These are phyloP conservation scores for Hysterium pulicare DNA, from an alignment of 2,329 filamentous ascomycete genomes.

Conservation along the genomic window DNA sequence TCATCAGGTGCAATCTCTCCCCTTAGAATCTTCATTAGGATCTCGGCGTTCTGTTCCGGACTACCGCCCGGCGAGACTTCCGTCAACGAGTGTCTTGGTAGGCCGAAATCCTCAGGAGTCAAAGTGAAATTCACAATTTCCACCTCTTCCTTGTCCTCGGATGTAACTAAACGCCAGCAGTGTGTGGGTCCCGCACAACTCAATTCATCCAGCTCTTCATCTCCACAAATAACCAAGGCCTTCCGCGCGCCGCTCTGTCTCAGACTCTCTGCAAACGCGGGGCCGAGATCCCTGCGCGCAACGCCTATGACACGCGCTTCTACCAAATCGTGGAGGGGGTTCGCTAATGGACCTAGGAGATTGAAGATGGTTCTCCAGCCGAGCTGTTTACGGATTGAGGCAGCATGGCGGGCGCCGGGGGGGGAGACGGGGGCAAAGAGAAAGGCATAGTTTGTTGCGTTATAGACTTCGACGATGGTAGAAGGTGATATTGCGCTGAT, in stretches of 20 bases:
- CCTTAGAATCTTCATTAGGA: conserved; percentile 71
- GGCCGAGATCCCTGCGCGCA: conserved; percentile 79
- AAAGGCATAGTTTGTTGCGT: conserved; percentile 84
- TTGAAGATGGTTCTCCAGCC: conserved; percentile 98
- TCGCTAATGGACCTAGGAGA: conserved; percentile 85
- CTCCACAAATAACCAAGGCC: conserved; percentile 86
- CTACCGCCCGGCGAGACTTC: conserved; percentile 82
- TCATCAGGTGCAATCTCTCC: conserved; percentile 72
- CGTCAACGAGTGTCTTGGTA: conserved; percentile 68
- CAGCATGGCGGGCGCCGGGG: conserved; percentile 87
- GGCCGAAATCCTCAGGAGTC: conserved; percentile 80
- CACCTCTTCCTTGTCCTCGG: conserved; percentile 43
- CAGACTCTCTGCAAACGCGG: conserved; percentile 83
- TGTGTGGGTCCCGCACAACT: conserved; percentile 84
- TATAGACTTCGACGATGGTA: conserved; percentile 71
- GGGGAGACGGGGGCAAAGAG: conserved; percentile 96
- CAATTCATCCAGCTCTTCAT: conserved; percentile 93
- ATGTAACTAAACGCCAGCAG: conserved; percentile 75
- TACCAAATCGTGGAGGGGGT: conserved; percentile 73
- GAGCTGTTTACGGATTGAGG: conserved; percentile 78
- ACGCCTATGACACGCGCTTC: conserved; percentile 94
- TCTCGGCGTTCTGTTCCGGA: conserved; percentile 81
- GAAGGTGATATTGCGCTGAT: conserved; percentile 70
- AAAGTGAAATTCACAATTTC: conserved; percentile 75
- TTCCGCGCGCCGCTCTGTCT: conserved; percentile 73